Base-by-base conservation (phyloP, 768 basidiomycete genomes). In the Holtermannia corniformis region DNA sequence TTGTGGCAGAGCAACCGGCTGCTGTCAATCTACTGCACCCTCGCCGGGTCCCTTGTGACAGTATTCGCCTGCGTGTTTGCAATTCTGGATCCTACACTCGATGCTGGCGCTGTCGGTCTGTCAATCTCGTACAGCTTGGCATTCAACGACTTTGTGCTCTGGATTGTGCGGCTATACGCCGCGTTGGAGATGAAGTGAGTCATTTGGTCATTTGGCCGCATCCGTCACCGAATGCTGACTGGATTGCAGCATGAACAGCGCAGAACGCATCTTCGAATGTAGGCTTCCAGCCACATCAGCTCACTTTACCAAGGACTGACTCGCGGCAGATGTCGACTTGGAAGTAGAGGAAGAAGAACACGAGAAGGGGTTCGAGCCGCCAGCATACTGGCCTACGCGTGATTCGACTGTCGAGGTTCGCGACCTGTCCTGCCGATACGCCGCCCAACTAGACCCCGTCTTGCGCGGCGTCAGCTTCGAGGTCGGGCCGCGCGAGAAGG, bases 141-240 rank as follows among this genome's bases (percentile, higher is more conserved):
- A 2, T 74, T 73, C 52, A 71, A 68, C 32, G 74, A 74, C 25
- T 73, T 65, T 16, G 67, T 74, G 2, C 63, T 76, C n/a, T 76
- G 75, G 75, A 62, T 74, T 23, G 73, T 75, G 1, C 60, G 75
- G 5, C 59, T 75, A 5, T 74, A 70, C 44, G 67, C 72, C 2
- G 61, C 66, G 1, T 53, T 53, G 40, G 65, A 72, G 45, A 69
- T 70, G 63, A 37, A 37, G 32, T 37, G 16, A 37, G 32, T 7
- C 10, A 37, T 37, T 16, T 7, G 32, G 16, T 37, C 52, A 57
- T 24, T 21, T 53, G 48, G 49, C 46, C 11, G n/a, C n/a, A n/a
- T 52, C 51, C 21, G 55, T 41, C 12, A 11, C 12, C 37, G 12
- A 16, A 7, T 37, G 32, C 32, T 37, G 32, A 37, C 32, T 7